Evolutionary conservation across 2,329 filamentous ascomycete species (phyloP).

Genomic region (Emmonsiellopsis sp.): DNA sequence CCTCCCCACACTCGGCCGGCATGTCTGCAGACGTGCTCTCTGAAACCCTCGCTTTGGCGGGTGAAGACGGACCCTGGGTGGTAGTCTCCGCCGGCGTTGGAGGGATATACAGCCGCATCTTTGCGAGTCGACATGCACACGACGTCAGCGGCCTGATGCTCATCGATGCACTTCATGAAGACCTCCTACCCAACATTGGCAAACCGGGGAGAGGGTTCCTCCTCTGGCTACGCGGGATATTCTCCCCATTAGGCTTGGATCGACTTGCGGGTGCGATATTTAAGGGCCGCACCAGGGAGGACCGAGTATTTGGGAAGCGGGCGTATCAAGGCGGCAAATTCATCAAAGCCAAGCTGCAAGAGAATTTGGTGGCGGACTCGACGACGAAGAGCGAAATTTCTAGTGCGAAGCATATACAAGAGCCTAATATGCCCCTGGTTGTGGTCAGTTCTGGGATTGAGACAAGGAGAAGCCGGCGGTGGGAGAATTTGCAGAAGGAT

Average conservation of each 20-base stretch:
- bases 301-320: slow-evolving; percentile 73
- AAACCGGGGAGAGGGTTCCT: slow-evolving; percentile 64
- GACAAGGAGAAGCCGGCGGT: slow-evolving; percentile 57
- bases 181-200: slow-evolving; percentile 60
- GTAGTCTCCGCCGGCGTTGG: slow-evolving; percentile 80
- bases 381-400: slow-evolving; percentile 76
- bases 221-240: slow-evolving; percentile 76
- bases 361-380: slow-evolving; percentile 77
- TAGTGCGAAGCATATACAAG: slow-evolving; percentile 71
- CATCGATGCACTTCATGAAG: slow-evolving; percentile 83
- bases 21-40: slow-evolving; percentile 86
- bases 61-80: slow-evolving; percentile 82
- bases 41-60: slow-evolving; percentile 70
- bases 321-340: slow-evolving; percentile 73
- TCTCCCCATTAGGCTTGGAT: slow-evolving; percentile 80
- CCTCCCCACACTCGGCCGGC: slow-evolving; percentile 84
- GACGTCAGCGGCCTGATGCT: slow-evolving; percentile 72
- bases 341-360: slow-evolving; percentile 86
- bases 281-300: slow-evolving; percentile 66
- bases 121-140: slow-evolving; percentile 70
- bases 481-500: slow-evolving; percentile 80
- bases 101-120: slow-evolving; percentile 82
- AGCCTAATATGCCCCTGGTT: slow-evolving; percentile 63
- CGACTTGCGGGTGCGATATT: slow-evolving; percentile 73
- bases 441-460: slow-evolving; percentile 74